Evolutionary conservation across 768 basidiomycete species (phyloP).

Genomic region (Pilatotrama ljubarskyi): DNA sequence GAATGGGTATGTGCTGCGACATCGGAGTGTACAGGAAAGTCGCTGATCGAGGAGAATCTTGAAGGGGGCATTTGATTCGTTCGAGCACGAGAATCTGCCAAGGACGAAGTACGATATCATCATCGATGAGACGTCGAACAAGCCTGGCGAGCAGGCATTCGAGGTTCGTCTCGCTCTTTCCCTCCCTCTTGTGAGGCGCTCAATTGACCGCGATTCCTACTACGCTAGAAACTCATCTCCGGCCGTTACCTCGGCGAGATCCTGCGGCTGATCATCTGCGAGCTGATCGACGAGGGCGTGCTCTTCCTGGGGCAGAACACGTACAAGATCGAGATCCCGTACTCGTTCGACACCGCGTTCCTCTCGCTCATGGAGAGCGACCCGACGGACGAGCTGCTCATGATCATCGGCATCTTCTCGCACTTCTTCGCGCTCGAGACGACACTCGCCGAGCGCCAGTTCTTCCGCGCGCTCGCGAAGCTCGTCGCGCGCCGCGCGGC

Average conservation of each 20-base stretch:
- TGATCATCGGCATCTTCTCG: conserved; percentile 95
- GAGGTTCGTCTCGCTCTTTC: conserved; percentile 50
- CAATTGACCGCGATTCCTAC: not conserved
- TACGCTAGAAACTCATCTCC: conserved; percentile 83
- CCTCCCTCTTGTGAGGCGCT: too few species aligned
- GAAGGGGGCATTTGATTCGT: conserved; percentile 96
- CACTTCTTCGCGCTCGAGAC: conserved; percentile 98
- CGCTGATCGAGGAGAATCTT: conserved; percentile 1
- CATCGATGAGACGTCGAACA: conserved; percentile 94
- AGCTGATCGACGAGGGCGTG: conserved; percentile 95
- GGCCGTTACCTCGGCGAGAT: conserved; percentile 97
- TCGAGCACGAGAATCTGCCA: conserved; percentile 91
- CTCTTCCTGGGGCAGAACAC: conserved; percentile 98
- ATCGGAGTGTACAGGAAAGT: not conserved
- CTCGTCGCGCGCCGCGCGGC: conserved; percentile 90
- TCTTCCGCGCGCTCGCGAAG: conserved; percentile 92
- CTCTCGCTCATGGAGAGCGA: conserved; percentile 97
- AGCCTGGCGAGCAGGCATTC: conserved; percentile 93
- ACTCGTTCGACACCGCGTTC: conserved; percentile 95
- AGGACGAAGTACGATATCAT: conserved; percentile 91
- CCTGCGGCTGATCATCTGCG: conserved; percentile 89
- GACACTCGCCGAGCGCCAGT: conserved; percentile 93
- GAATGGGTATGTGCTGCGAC: conserved; percentile 64
- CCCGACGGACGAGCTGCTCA: conserved; percentile 93
- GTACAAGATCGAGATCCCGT: conserved; percentile 94